Conservation (phyloP, 169 alveolate genomes). For the Babesia ovata region DNA sequence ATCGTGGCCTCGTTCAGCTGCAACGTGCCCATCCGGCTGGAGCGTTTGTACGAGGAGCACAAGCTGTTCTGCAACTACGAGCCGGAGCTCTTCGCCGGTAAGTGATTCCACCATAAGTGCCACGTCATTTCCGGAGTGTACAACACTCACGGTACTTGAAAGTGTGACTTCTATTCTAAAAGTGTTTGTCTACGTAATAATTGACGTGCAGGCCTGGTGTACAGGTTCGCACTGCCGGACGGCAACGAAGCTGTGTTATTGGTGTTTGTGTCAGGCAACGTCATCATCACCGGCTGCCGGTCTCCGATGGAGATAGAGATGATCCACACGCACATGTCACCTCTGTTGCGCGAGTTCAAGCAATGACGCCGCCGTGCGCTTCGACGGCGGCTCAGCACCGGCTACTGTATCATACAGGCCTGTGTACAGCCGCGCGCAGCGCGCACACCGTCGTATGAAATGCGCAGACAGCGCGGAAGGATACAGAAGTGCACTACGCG, state of each 20-base stretch:
- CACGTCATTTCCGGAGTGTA: background rate
- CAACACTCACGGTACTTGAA: too few species aligned
- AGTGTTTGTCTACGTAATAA: background rate
- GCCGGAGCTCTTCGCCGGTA: slow-evolving; percentile 99
- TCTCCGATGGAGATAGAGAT: slow-evolving; percentile 87
- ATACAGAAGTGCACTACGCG: too few species aligned
- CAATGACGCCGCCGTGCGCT: background rate
- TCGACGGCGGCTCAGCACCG: too few species aligned
- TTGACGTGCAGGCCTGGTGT: slow-evolving; percentile 64
- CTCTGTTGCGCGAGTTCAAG: slow-evolving; percentile 85
- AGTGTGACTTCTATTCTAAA: slow-evolving; percentile 78
- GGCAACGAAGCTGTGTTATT: slow-evolving; percentile 92
- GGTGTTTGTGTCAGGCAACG: slow-evolving; percentile 97
- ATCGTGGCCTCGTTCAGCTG: slow-evolving; percentile 98
- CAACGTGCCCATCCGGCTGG: slow-evolving; percentile 95
- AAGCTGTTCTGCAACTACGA: slow-evolving; percentile 92
- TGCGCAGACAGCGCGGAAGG: too few species aligned
- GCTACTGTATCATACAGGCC: too few species aligned
- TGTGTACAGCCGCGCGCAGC: too few species aligned
- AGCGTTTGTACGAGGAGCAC: slow-evolving; percentile 91
- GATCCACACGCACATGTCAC: slow-evolving; percentile 89
- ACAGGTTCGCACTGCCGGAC: slow-evolving; percentile 68
- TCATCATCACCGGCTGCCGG: slow-evolving; percentile 98
- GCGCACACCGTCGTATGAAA: too few species aligned
- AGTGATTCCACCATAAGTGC: too few species aligned